phyloP scores from a whole-genome alignment of 495 filamentous ascomycete genomes.

The Darksidea phi region DNA sequence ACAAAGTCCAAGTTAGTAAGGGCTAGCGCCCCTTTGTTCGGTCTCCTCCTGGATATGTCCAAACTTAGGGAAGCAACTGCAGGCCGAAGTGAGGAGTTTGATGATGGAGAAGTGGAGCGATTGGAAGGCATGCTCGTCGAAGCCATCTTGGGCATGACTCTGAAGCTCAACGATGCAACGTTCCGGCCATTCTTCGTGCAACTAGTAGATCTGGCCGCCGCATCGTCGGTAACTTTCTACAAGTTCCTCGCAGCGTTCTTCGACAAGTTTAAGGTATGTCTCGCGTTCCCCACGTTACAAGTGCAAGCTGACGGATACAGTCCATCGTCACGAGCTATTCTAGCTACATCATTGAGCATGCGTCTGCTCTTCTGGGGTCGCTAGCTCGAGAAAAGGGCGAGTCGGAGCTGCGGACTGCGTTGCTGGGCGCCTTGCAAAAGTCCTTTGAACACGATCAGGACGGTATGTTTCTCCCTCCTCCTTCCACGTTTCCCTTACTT shows the following conservation, averaged over 20 bases:
- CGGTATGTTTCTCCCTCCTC: no score
- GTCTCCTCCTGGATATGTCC: slow-evolving; percentile 63
- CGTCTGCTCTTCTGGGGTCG: slow-evolving; percentile 60
- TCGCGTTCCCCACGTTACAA: not conserved
- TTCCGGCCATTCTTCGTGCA: slow-evolving; percentile 90
- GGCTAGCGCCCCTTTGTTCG: slow-evolving; percentile 63
- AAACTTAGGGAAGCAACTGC: slow-evolving; percentile 36
- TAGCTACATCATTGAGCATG: slow-evolving; percentile 75
- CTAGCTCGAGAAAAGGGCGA: slow-evolving; percentile 48
- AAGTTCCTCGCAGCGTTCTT: slow-evolving; percentile 77
- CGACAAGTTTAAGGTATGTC: slow-evolving; percentile 67
- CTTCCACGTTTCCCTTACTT: no score
- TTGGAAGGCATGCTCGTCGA: slow-evolving; percentile 66
- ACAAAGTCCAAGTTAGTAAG: slow-evolving; percentile 71
- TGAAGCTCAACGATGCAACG: slow-evolving; percentile 92
- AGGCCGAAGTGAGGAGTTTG: slow-evolving; percentile 43
- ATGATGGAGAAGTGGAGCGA: slow-evolving; percentile 55
- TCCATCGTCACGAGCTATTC: slow-evolving; percentile 91
- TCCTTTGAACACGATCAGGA: slow-evolving; percentile 80
- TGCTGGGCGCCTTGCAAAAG: slow-evolving; percentile 66
- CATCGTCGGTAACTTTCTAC: slow-evolving; percentile 68
- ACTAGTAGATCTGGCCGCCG: slow-evolving; percentile 73
- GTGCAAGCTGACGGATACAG: slow-evolving; percentile 39
- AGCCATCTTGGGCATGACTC: slow-evolving; percentile 79
- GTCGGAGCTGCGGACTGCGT: slow-evolving; percentile 53